A percentile compares a stretch with the other conserved stretches of the same genome.
Conservation (phyloP, 805 yeast genomes). For the Teunomyces funiuensis region DNA sequence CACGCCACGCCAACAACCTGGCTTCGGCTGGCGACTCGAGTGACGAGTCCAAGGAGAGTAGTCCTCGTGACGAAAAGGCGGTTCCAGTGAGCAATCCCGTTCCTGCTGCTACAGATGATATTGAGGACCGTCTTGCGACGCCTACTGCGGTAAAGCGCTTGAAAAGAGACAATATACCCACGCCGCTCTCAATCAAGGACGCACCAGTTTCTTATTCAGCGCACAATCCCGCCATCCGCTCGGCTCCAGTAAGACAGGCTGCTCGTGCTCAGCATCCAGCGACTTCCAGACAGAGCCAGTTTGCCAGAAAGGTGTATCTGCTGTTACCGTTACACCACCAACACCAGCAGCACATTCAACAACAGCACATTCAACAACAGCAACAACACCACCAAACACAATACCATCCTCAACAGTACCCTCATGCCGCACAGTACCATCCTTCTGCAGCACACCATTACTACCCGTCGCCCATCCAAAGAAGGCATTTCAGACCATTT, state of each 20-base stretch:
- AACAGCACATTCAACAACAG: conserved; percentile 7
- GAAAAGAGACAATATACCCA: conserved; percentile 33
- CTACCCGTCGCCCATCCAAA: conserved; percentile 10
- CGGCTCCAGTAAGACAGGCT: conserved; percentile 30
- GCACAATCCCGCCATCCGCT: conserved; percentile 25
- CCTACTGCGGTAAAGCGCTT: conserved; percentile 25
- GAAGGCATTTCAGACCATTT: conserved; percentile 12
- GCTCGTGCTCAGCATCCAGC: background rate
- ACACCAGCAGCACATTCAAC: conserved; percentile 4
- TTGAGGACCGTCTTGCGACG: conserved; percentile 16
- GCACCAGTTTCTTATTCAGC: background rate
- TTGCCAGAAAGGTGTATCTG: background rate
- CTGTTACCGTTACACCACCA: conserved; percentile 7
- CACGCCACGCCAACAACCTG: conserved; percentile 6
- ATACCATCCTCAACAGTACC: conserved; percentile 6
- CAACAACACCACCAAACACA: conserved; percentile 5
- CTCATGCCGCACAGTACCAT: conserved; percentile 8
- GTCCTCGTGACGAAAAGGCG: background rate
- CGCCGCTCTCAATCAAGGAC: conserved; percentile 25
- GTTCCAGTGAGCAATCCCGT: background rate
- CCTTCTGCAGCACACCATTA: conserved; percentile 3
- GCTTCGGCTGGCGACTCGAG: conserved; percentile 3
- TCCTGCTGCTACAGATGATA: background rate
- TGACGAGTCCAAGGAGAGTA: background rate
- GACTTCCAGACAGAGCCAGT: background rate